Evolutionary conservation across 2,329 filamentous ascomycete genomes (phyloP).

Genomic region (Blastomyces percursus): DNA sequence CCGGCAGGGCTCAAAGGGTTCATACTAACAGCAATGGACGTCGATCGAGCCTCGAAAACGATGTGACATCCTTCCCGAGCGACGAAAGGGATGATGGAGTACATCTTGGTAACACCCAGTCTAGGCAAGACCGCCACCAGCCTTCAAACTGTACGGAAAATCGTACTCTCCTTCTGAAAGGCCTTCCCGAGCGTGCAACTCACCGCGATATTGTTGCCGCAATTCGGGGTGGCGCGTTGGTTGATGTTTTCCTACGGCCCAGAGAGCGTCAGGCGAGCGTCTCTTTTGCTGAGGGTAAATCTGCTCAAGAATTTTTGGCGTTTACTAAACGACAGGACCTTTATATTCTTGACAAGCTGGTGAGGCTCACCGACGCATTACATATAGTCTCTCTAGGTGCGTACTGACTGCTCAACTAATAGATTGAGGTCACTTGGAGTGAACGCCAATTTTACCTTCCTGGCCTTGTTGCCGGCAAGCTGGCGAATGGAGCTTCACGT

Average conservation of each 20-base stretch:
- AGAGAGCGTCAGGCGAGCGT: conserved; percentile 52
- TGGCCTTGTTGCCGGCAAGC: conserved; percentile 52
- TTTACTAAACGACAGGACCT: conserved; percentile 55
- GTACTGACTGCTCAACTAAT: conserved; percentile 11
- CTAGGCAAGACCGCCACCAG: conserved; percentile 14
- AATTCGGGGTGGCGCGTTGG: conserved; percentile 58
- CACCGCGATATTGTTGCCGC: conserved; percentile 54
- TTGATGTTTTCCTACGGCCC: conserved; percentile 55
- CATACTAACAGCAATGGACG: not conserved
- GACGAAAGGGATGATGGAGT: conserved; percentile 19
- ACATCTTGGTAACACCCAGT: conserved; percentile 12
- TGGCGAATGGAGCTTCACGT: conserved; percentile 56
- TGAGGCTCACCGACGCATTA: conserved; percentile 32
- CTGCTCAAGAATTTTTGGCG: conserved; percentile 54
- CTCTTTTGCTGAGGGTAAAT: conserved; percentile 56
- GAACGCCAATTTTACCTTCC: conserved; percentile 59
- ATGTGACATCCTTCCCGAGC: conserved; percentile 17
- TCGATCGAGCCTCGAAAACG: conserved; percentile 17
- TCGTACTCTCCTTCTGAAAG: conserved; percentile 45
- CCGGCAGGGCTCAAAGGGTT: not conserved
- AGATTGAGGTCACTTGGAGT: conserved; percentile 61
- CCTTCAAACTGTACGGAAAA: conserved; percentile 15
- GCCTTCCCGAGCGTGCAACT: conserved; percentile 51
- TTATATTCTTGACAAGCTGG: conserved; percentile 57
- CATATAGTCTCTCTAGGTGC: not conserved